Evolutionary conservation across 768 basidiomycete species (phyloP).

Genomic region (Lentinula raphanica): DNA sequence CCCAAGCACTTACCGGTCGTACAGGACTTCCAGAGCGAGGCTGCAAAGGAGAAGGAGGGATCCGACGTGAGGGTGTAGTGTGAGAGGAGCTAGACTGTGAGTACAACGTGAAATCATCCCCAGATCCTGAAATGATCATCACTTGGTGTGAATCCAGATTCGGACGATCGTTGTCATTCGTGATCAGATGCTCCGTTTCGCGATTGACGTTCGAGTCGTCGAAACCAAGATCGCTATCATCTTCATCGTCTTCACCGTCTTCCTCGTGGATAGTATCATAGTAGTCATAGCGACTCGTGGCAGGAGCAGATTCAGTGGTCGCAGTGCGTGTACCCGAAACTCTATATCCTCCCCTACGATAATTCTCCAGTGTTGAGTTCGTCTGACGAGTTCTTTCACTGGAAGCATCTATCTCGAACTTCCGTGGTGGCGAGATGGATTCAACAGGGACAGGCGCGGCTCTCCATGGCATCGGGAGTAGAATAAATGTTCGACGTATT

Average conservation of each 20-base stretch:
- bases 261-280: neutral
- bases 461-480: constrained; percentile 5
- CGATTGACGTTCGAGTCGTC: neutral
- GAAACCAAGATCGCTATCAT: neutral
- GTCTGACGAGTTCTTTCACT: constrained; percentile 8
- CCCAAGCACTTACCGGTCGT: neutral
- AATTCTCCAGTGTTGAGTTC: constrained; percentile 6
- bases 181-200: neutral
- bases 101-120: constrained; percentile 6
- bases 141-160: constrained; percentile 1
- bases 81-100: neutral
- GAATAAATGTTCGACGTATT: neutral
- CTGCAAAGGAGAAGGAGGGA: neutral
- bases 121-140: constrained; percentile 5
- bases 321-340: neutral
- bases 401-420: constrained; percentile 17
- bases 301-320: neutral
- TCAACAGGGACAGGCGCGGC: constrained; percentile 14
- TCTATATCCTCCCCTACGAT: constrained; percentile 5
- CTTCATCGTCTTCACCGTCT: neutral
- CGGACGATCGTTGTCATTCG: neutral
- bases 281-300: neutral
- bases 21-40: neutral
- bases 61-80: neutral
- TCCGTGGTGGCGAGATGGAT: neutral